phyloP scores from a whole-genome alignment of 768 basidiomycete species.

The Suillus americanus region DNA sequence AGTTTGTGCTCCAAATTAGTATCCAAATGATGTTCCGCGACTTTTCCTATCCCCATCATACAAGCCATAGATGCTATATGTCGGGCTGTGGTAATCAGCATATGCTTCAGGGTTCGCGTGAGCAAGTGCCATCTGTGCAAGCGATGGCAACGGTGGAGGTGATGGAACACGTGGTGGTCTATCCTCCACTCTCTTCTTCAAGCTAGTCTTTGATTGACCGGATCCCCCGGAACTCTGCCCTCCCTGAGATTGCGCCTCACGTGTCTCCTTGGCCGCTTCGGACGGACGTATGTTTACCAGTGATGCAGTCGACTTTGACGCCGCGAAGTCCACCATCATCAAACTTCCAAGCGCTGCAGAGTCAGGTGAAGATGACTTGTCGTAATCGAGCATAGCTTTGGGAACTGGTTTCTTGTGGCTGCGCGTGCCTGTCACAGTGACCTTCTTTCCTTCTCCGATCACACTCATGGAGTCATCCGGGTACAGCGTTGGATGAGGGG shows the following conservation, averaged over 20 bases:
- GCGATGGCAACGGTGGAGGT: slow-evolving; percentile 69
- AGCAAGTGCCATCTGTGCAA: slow-evolving; percentile 75
- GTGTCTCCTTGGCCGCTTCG: slow-evolving; percentile 19
- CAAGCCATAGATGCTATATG: slow-evolving; percentile 79
- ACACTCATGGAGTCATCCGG: slow-evolving; percentile 75
- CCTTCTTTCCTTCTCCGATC: slow-evolving; percentile 38
- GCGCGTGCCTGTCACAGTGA: slow-evolving; percentile 22
- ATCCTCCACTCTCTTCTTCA: slow-evolving; percentile 45
- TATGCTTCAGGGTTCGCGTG: slow-evolving; percentile 62
- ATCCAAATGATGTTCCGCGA: slow-evolving; percentile 25
- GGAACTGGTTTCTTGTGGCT: slow-evolving; percentile 36
- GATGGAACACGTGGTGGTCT: slow-evolving; percentile 79
- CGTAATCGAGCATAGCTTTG: slow-evolving; percentile 16
- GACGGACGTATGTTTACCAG: slow-evolving; percentile 30
- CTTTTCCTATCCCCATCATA: slow-evolving; percentile 68
- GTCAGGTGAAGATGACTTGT: slow-evolving; percentile 31
- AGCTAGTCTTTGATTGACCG: slow-evolving; percentile 21
- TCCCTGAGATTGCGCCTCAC: slow-evolving; percentile 26
- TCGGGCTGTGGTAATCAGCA: slow-evolving; percentile 72
- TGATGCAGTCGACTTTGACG: slow-evolving; percentile 35
- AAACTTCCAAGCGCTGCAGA: slow-evolving; percentile 54
- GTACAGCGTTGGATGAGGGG: slow-evolving; percentile 63
- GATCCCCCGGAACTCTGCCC: slow-evolving; percentile 23
- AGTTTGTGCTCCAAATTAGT: slow-evolving; percentile 10
- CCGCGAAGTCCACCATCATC: slow-evolving; percentile 61